Percentiles rank a stretch among this genome's conserved stretches.
Conservation (phyloP, 176 grass and related monocot species). For the Oryza meridionalis region DNA sequence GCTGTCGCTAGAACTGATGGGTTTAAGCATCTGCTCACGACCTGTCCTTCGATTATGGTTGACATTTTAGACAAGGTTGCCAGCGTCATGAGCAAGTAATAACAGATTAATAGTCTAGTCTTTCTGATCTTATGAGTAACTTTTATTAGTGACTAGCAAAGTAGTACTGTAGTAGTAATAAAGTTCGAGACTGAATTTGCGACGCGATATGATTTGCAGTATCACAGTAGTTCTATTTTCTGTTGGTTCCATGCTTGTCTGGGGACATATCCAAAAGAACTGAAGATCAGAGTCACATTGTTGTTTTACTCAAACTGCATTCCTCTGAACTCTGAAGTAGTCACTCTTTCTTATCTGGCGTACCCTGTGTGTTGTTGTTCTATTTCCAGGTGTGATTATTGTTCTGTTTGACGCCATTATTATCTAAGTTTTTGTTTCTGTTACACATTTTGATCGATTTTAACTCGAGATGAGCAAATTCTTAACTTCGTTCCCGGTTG, state of each 20-base stretch:
- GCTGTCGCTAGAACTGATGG: not conserved
- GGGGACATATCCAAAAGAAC: too few relatives aligned
- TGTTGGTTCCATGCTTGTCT: too few relatives aligned
- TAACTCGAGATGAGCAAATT: not conserved
- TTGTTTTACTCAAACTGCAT: not conserved
- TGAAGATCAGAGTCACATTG: too few relatives aligned
- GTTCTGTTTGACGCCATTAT: not conserved
- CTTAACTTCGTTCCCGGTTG: not conserved
- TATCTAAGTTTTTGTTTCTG: not conserved
- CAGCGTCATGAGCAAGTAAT: not conserved
- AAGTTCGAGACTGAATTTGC: not conserved
- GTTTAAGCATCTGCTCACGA: slow-evolving; percentile 11
- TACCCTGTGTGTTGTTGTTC: too few relatives aligned
- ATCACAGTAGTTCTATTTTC: not conserved
- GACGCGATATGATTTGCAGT: not conserved
- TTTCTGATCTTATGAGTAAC: too few relatives aligned
- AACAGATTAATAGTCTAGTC: not conserved
- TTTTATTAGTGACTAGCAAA: too few relatives aligned
- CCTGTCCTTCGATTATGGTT: not conserved
- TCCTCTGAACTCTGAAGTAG: too few relatives aligned
- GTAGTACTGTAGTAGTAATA: too few relatives aligned
- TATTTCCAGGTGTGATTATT: too few relatives aligned
- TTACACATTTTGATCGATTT: not conserved
- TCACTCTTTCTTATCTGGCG: not conserved
- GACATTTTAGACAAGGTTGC: slow-evolving; percentile 6